These are phyloP conservation scores for Geotrichum candidum DNA, from an alignment of 1,139 yeast species.

Conservation along the genomic window DNA sequence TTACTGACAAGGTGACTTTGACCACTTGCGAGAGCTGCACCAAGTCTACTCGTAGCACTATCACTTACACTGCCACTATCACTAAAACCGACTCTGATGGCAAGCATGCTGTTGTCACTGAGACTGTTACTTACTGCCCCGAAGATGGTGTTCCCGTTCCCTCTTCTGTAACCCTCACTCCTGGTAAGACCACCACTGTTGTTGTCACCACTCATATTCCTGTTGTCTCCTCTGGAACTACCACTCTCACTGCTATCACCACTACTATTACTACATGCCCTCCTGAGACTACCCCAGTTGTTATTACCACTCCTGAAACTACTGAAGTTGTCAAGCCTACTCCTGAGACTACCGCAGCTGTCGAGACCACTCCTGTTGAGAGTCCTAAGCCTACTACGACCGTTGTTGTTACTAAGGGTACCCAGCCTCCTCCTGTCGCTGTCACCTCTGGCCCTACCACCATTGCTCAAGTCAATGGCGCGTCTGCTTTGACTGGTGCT, in stretches of 20 bases:
- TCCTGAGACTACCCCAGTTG: constrained; percentile 19
- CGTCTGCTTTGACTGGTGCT: constrained; percentile 16
- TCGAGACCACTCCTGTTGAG: background rate
- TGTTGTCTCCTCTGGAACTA: constrained; percentile 20
- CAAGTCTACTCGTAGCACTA: background rate
- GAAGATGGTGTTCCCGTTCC: constrained; percentile 6
- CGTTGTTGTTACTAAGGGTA: background rate
- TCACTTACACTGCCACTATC: background rate
- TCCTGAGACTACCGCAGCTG: constrained; percentile 19
- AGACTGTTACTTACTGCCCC: constrained; percentile 8
- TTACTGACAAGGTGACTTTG: background rate
- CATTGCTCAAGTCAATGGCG: constrained; percentile 16
- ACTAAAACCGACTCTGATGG: background rate
- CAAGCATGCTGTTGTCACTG: constrained; percentile 48
- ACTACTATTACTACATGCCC: background rate
- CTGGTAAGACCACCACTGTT: constrained; percentile 10
- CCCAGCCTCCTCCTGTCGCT: constrained; percentile 20
- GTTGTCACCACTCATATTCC: constrained; percentile 41
- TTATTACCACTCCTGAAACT: background rate
- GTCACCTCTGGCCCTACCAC: constrained; percentile 20
- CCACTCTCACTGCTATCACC: constrained; percentile 18
- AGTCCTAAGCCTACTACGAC: background rate
- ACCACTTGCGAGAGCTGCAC: background rate
- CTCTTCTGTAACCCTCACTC: background rate
- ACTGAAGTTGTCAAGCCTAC: background rate